Conservation (phyloP, 2,329 filamentous ascomycete genomes). For the Trichophyton schoenleinii region DNA sequence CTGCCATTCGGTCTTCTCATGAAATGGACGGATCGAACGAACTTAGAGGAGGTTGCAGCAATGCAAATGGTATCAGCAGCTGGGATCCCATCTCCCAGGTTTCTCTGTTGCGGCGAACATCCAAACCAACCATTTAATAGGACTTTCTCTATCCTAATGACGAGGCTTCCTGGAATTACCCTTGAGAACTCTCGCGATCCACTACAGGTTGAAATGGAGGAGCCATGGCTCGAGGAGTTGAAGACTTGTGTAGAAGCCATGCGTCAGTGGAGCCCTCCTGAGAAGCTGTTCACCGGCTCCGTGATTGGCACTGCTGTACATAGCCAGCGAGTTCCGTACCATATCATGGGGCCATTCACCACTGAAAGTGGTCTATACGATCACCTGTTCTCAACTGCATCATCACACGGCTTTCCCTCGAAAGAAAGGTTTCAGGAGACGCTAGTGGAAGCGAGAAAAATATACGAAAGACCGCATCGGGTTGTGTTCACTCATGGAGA, state of each 20-base stretch:
- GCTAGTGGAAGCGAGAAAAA: conserved; percentile 16
- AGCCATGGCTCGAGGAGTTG: conserved; percentile 25
- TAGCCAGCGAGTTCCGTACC: not conserved
- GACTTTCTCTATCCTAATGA: conserved; percentile 26
- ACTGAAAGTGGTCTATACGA: conserved; percentile 18
- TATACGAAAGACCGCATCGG: conserved; percentile 10
- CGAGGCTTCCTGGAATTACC: conserved; percentile 4
- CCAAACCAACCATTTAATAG: conserved; percentile 19
- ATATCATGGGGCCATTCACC: not conserved
- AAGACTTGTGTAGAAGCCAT: conserved; percentile 24
- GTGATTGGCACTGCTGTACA: conserved; percentile 1
- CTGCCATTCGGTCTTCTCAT: conserved; percentile 28
- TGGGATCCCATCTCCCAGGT: conserved; percentile 22
- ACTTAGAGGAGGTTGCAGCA: conserved; percentile 22
- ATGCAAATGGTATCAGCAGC: conserved; percentile 23
- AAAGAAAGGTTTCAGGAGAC: conserved; percentile 18
- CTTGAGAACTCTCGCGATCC: conserved; percentile 20
- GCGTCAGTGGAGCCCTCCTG: conserved; percentile 24
- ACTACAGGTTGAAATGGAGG: conserved; percentile 20
- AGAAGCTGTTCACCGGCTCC: conserved; percentile 20
- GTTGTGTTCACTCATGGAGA: conserved; percentile 19
- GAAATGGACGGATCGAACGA: conserved; percentile 29
- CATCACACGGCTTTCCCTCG: conserved; percentile 19
- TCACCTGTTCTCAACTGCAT: conserved; percentile 20
- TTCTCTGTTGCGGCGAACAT: conserved; percentile 20